phyloP scores from a whole-genome alignment of 345 rosid species.

The Eucalyptus cladocalyx region DNA sequence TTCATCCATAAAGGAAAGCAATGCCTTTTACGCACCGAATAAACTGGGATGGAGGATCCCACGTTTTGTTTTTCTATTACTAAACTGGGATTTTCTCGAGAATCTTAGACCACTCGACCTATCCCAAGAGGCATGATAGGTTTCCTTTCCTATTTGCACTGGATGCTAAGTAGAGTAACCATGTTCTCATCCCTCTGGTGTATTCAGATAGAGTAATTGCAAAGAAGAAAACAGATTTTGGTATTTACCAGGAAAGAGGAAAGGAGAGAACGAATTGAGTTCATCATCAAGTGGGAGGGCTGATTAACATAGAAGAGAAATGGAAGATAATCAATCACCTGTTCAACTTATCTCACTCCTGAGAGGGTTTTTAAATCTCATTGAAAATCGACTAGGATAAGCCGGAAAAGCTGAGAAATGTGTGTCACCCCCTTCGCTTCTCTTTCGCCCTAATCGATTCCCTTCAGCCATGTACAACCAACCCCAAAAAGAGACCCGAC shows the following conservation, averaged over 20 bases:
- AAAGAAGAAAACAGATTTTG: background rate
- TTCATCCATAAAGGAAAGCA: background rate
- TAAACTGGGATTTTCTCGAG: background rate
- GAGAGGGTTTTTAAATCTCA: background rate
- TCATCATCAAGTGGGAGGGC: background rate
- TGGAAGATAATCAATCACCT: background rate
- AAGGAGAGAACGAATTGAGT: background rate
- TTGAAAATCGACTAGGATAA: background rate
- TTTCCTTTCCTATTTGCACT: too few species aligned
- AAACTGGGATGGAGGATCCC: background rate
- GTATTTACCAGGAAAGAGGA: background rate
- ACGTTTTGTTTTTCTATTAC: background rate
- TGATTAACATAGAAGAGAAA: background rate
- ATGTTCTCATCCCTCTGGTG: background rate
- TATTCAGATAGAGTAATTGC: background rate
- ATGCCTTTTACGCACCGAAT: background rate
- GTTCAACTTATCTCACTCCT: background rate
- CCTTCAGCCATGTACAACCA: too few species aligned
- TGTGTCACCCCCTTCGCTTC: background rate
- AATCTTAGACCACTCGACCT: background rate
- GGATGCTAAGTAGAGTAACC: background rate
- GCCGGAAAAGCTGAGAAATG: background rate
- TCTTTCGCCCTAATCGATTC: too few species aligned
- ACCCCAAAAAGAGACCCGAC: background rate
- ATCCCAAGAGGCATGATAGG: too few species aligned